Base-by-base conservation (phyloP, 306 rosid genomes). In the Quercus engelmannii region DNA sequence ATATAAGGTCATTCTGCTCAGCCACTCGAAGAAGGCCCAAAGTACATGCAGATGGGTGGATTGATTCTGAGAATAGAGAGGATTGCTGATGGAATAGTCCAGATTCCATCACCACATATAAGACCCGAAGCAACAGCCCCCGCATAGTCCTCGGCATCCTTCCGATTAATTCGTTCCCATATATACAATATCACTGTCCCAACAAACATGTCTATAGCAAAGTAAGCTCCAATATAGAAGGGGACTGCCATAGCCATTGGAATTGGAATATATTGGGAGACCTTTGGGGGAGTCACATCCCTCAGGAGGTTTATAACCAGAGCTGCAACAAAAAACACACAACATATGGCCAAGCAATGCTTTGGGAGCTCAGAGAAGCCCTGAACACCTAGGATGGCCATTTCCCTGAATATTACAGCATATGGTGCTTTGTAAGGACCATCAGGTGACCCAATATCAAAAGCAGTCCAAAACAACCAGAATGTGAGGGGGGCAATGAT, bases 201-300 rank as follows among this genome's bases (percentile, higher is more conserved):
- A 5, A 96, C 73, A 78, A 96, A 96, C 98, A 93, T 91, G 77
- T 93, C 98, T 0, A 96, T 76, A 8, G 99, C 97, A 75, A 93
- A 96, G 84, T 90, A 93, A 18, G 99, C 99, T 74, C 99, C 99
- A 2, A 93, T 89, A 73, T 95, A 93, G 30, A 93, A 95, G 0
- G 99, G 96, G 71, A 90, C 91, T 35, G 97, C 96, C 99, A 95
- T 95, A 33, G 99, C 99, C 99, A 95, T 91, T 5, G 98, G 98
- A 74, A 95, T 90, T 1, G 97, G 99, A 62, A 93, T 89, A 57
- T 84, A 93, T 75, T 91, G 95, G 2, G 99, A 88, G 71, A 89
- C 74, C 58, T 89, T 93, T 76, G 64, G 82, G 2, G 98, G 96
- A 72, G 76, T 86, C 35, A 86, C 76, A 41, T 95, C 99, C 86